Evolutionary conservation across 352 stramenopile species (phyloP).

Genomic region (Phytopythium mirpurense): DNA sequence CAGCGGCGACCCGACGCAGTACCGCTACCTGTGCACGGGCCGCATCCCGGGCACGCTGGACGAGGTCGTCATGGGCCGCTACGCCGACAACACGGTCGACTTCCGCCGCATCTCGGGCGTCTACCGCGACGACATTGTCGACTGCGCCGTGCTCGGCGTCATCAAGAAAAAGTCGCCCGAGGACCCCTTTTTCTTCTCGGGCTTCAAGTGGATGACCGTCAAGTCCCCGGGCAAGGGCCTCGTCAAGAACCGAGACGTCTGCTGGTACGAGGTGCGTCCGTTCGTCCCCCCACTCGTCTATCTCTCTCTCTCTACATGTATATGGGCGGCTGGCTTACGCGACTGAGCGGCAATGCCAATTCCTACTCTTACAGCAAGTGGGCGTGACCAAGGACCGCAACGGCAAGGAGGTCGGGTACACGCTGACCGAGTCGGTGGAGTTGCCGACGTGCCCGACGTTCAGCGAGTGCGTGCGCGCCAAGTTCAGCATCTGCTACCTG

Average conservation of each 20-base stretch:
- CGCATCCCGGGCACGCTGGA: constrained; percentile 65
- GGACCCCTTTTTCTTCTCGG: constrained; percentile 66
- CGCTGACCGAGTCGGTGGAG: constrained; percentile 71
- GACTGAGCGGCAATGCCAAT: no score
- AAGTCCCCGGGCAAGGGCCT: constrained; percentile 60
- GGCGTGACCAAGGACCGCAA: constrained; percentile 60
- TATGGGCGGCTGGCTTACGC: background rate
- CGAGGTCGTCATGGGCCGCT: constrained; percentile 70
- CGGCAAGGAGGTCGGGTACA: constrained; percentile 80
- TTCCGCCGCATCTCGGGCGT: constrained; percentile 70
- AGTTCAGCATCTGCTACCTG: constrained; percentile 69
- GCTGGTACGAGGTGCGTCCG: constrained; percentile 50
- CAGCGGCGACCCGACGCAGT: constrained; percentile 39
- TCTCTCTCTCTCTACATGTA: background rate
- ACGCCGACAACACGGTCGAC: constrained; percentile 62
- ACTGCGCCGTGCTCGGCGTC: constrained; percentile 66
- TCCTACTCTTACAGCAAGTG: constrained; percentile 26
- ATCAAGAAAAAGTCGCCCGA: constrained; percentile 39
- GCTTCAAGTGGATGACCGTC: constrained; percentile 84
- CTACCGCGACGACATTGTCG: constrained; percentile 71
- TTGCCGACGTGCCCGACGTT: constrained; percentile 58
- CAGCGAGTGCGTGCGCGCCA: constrained; percentile 59
- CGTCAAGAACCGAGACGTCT: constrained; percentile 76
- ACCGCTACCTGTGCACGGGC: constrained; percentile 57
- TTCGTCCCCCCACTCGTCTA: background rate